phyloP scores from a whole-genome alignment of 169 alveolate species.

The Babesia microti region DNA sequence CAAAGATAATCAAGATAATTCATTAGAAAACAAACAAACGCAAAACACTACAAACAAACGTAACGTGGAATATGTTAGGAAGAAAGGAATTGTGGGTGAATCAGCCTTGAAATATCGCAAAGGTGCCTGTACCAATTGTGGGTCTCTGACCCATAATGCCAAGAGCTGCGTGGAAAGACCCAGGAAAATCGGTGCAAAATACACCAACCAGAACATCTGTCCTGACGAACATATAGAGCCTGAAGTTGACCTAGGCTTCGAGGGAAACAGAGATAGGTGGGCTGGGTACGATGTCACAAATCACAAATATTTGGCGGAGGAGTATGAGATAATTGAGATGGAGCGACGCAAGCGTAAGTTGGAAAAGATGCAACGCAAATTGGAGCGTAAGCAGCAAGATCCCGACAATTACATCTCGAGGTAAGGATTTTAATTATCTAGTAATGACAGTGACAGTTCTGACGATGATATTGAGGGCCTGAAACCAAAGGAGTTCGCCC shows the following conservation, averaged over 20 bases:
- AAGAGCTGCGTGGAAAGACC: constrained; percentile 95
- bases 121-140: constrained; percentile 99
- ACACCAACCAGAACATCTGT: constrained; percentile 72
- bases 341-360: constrained; percentile 67
- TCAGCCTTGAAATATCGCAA: constrained; percentile 69
- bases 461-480: constrained; percentile 9
- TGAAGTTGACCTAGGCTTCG: constrained; percentile 74
- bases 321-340: constrained; percentile 76
- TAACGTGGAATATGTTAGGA: too few species aligned
- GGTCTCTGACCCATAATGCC: constrained; percentile 92
- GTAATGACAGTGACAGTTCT: background rate
- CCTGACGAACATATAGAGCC: constrained; percentile 81
- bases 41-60: too few species aligned
- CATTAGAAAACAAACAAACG: too few species aligned
- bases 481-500: background rate
- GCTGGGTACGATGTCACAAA: constrained; percentile 86
- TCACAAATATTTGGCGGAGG: constrained; percentile 72
- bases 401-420: constrained; percentile 4
- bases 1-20: too few species aligned
- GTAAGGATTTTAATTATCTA: background rate
- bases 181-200: constrained; percentile 89
- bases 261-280: constrained; percentile 94
- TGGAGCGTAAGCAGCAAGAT: constrained; percentile 11
- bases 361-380: constrained; percentile 46
- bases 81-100: constrained; percentile 43